A percentile compares a stretch with the other conserved stretches of the same genome.
Conservation (phyloP, 768 basidiomycete genomes). For the Mycena floridula region DNA sequence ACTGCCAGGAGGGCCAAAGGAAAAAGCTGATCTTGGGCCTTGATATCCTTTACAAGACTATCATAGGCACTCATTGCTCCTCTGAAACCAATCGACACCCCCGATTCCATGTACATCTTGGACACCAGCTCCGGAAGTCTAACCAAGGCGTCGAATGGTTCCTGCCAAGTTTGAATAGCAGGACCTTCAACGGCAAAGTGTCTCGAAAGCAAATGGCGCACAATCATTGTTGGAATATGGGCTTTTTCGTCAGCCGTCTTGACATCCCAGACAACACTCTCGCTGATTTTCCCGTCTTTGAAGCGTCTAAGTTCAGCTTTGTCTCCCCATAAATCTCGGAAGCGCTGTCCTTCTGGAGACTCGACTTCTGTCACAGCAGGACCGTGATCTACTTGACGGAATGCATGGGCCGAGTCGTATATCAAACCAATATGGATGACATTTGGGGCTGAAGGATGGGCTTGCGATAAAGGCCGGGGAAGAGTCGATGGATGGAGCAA, state of each 20-base stretch:
- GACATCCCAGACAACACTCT: conserved; percentile 97
- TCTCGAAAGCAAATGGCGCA: conserved; percentile 62
- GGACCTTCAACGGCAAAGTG: conserved; percentile 65
- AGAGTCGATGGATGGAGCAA: conserved; percentile 48
- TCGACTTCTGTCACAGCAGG: conserved; percentile 67
- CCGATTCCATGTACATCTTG: conserved; percentile 32
- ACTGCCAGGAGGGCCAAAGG: conserved; percentile 76
- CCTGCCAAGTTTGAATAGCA: conserved; percentile 54
- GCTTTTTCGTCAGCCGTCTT: conserved; percentile 73
- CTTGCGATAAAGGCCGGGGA: conserved; percentile 44
- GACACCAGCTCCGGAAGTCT: conserved; percentile 53
- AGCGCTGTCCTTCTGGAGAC: conserved; percentile 43
- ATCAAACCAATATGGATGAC: conserved; percentile 69
- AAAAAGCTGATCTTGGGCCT: conserved; percentile 57
- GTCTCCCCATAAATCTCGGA: conserved; percentile 85
- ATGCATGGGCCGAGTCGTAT: conserved; percentile 65
- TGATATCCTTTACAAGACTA: conserved; percentile 66
- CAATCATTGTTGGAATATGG: conserved; percentile 69
- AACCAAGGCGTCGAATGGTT: conserved; percentile 50
- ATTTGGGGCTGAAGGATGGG: conserved; percentile 43
- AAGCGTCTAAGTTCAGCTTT: conserved; percentile 92
- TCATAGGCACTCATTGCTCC: conserved; percentile 78
- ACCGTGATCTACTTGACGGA: conserved; percentile 88
- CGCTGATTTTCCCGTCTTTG: conserved; percentile 89
- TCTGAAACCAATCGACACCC: conserved; percentile 55